Base-by-base conservation (phyloP, 805 yeast species). In the Teunomyces panamensis region DNA sequence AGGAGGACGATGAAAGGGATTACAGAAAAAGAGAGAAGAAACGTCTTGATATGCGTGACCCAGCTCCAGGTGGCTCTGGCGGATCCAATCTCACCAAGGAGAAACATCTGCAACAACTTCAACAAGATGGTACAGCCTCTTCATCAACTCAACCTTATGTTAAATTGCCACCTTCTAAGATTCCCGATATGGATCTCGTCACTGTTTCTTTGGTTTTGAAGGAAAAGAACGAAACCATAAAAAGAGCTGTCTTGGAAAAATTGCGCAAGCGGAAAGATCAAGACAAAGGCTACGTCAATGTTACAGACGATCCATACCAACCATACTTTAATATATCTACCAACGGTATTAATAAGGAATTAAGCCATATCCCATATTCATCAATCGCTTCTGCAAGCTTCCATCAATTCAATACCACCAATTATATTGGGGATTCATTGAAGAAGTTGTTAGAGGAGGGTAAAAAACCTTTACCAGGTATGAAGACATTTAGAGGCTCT, bases 111-210 rank as follows among this genome's bases (percentile, higher is more conserved):
- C 57, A 33, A 36, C 52, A 49, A 24, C 42, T 39, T 8, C 48
- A 42, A 32, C 42, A 49, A 29, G 44, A 48, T 14, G 47, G 44
- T 1, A 50, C 44, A 10, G 20, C 55, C 3, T 42, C 50, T 1
- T 56, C 72, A 51, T 62, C 74, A 4, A 75, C 76, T 33, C 92
- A 88, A 60, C 90, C 95, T 20, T 87, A 90, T 69, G 95, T 89
- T 56, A 85, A 87, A 57, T 65, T 89, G 34, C 96, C 97, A 2
- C 85, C 94, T 33, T 87, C 96, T 1, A 88, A 89, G 66, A 87
- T 92, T 53, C 97, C 98, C 11, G 97, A 92, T 65, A 78, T 91
- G 77, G 96, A 89, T 42, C 73, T 92, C 50, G 84, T 87, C 20
- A 88, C 96, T 5, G 91, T 90, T 9, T 87, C 87, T 46, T 78